phyloP scores from a whole-genome alignment of 306 rosid species.

The Pyrus communis region DNA sequence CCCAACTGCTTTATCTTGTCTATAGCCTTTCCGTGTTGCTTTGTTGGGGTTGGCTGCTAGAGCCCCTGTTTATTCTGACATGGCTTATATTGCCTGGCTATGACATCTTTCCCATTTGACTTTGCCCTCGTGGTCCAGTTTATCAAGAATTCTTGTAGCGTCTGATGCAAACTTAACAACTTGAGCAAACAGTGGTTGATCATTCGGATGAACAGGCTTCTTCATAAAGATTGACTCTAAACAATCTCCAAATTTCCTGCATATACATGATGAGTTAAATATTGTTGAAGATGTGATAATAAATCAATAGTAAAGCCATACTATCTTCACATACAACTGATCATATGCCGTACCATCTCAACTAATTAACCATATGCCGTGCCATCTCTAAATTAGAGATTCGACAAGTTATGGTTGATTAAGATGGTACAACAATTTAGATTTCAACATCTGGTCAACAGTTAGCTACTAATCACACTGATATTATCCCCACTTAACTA shows the following conservation, averaged over 20 bases:
- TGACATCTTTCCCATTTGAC: slow-evolving; percentile 1
- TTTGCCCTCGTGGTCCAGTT: not conserved
- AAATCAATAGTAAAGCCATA: not conserved
- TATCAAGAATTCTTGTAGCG: not conserved
- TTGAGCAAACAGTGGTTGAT: not conserved
- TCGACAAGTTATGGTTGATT: not conserved
- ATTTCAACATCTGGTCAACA: not conserved
- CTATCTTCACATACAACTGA: not conserved
- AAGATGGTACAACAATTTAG: not conserved
- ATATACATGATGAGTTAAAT: not conserved
- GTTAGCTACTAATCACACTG: no score
- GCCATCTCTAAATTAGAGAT: not conserved
- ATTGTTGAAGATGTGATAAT: not conserved
- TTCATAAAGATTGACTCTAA: not conserved
- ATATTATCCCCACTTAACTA: no score
- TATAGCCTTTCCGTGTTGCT: not conserved
- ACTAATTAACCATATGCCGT: no score
- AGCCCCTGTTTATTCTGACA: not conserved
- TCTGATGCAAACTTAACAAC: not conserved
- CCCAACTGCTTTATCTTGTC: not conserved
- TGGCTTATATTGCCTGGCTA: not conserved
- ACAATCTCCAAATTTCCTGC: slow-evolving; percentile 5
- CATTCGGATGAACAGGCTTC: not conserved
- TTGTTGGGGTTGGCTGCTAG: not conserved
- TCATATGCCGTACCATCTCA: not conserved